Evolutionary conservation across 2,329 filamentous ascomycete species (phyloP).

Genomic region (Metarhizium anisopliae): DNA sequence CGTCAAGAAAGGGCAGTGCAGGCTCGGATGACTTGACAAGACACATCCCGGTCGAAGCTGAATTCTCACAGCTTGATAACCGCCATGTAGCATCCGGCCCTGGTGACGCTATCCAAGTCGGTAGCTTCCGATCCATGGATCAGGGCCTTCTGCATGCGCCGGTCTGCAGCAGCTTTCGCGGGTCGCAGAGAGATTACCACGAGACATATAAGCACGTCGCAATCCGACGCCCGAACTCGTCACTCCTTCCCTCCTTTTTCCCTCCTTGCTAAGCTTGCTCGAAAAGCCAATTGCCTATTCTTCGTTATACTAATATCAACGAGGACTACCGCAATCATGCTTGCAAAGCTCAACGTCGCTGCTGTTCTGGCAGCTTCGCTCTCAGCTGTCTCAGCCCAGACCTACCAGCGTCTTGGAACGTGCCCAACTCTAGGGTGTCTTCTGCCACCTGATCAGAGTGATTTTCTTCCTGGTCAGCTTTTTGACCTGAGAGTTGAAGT

Average conservation of each 20-base stretch:
- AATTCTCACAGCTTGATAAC: not conserved
- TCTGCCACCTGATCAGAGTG: constrained; percentile 56
- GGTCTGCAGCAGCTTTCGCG: not conserved
- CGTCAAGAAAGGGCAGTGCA: not conserved
- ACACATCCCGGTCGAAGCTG: not conserved
- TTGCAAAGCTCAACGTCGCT: constrained; percentile 27
- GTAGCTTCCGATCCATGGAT: constrained; percentile 3
- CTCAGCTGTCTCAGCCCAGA: constrained; percentile 41
- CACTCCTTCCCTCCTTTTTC: no score
- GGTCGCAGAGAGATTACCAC: not conserved
- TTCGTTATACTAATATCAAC: not conserved
- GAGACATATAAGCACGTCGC: constrained; percentile 1
- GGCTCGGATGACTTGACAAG: not conserved
- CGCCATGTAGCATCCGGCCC: not conserved
- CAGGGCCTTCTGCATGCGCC: not conserved
- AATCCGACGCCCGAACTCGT: not conserved
- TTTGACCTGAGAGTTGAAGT: constrained; percentile 81
- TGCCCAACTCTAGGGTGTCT: constrained; percentile 52
- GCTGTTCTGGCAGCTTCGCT: constrained; percentile 24
- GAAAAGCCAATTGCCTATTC: not conserved
- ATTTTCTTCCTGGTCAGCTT: constrained; percentile 75
- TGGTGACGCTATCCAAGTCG: not conserved
- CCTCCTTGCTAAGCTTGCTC: not conserved
- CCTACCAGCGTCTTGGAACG: constrained; percentile 49
- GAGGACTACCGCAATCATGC: constrained; percentile 14